Conservation (phyloP, 148 eudicot genomes). For the Chenopodium suecicum region DNA sequence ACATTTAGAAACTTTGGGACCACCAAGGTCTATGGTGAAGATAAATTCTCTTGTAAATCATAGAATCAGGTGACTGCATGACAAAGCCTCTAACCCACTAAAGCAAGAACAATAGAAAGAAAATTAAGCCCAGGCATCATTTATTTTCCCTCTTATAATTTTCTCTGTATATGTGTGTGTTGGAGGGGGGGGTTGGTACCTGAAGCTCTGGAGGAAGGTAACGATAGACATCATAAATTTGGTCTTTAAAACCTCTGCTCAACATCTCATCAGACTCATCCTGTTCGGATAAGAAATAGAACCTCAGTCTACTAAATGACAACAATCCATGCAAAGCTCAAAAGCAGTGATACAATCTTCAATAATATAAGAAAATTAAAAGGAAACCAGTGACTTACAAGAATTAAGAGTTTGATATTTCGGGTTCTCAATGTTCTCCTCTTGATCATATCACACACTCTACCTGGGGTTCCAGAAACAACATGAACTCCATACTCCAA, state of each 20-base stretch:
- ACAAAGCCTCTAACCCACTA: neutral
- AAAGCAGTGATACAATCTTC: neutral
- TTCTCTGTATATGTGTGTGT: too few species aligned
- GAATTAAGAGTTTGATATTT: constrained; percentile 69
- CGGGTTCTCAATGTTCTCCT: constrained; percentile 84
- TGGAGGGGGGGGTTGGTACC: constrained; percentile 33
- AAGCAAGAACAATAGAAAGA: too few species aligned
- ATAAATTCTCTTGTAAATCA: neutral
- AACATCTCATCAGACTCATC: constrained; percentile 99
- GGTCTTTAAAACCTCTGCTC: constrained; percentile 98
- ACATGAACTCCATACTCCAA: constrained; percentile 90
- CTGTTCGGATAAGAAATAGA: constrained; percentile 31
- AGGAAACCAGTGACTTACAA: constrained; percentile 48
- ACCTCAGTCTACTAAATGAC: neutral
- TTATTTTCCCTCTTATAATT: neutral
- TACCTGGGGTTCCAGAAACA: constrained; percentile 96
- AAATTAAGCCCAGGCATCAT: neutral
- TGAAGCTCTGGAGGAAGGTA: constrained; percentile 98
- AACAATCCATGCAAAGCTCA: constrained; percentile 6
- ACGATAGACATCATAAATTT: constrained; percentile 94
- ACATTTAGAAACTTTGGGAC: too few species aligned
- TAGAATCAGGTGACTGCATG: neutral
- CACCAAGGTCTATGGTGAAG: too few species aligned
- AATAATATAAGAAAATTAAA: neutral
- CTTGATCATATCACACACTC: constrained; percentile 98